These are phyloP conservation scores for Sporothrix luriei DNA, from an alignment of 2,329 filamentous ascomycete genomes.

Conservation along the genomic window DNA sequence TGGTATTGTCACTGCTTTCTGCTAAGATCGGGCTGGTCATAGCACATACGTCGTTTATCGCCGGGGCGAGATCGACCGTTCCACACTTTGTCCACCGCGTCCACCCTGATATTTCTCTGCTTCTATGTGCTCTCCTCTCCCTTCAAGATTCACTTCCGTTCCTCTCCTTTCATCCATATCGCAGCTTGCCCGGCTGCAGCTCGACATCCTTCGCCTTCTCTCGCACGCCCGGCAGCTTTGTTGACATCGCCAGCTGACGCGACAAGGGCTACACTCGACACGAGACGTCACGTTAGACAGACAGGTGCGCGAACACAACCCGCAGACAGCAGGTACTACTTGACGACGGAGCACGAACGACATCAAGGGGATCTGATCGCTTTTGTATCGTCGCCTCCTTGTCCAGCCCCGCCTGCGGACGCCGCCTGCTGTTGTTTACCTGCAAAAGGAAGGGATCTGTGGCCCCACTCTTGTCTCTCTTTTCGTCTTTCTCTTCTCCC, in stretches of 20 bases:
- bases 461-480: constrained; percentile 23
- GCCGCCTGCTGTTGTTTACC: constrained; percentile 25
- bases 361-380: background rate
- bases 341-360: background rate
- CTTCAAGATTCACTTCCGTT: background rate
- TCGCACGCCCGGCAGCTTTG: constrained; percentile 18
- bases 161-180: background rate
- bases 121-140: no score
- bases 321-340: background rate
- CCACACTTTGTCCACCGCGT: constrained; percentile 10
- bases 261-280: constrained; percentile 7
- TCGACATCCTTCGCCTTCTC: background rate
- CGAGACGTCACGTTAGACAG: constrained; percentile 16
- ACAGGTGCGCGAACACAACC: background rate
- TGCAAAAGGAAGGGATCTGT: constrained; percentile 15
- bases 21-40: background rate
- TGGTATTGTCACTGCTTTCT: background rate
- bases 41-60: no score
- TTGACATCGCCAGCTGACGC: constrained; percentile 26
- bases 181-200: background rate
- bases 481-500: background rate
- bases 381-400: background rate
- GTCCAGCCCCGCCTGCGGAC: background rate
- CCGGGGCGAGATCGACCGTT: constrained; percentile 15
- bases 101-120: background rate